Base-by-base conservation (phyloP, 2,329 filamentous ascomycete genomes). In the Lithohypha guttulata region DNA sequence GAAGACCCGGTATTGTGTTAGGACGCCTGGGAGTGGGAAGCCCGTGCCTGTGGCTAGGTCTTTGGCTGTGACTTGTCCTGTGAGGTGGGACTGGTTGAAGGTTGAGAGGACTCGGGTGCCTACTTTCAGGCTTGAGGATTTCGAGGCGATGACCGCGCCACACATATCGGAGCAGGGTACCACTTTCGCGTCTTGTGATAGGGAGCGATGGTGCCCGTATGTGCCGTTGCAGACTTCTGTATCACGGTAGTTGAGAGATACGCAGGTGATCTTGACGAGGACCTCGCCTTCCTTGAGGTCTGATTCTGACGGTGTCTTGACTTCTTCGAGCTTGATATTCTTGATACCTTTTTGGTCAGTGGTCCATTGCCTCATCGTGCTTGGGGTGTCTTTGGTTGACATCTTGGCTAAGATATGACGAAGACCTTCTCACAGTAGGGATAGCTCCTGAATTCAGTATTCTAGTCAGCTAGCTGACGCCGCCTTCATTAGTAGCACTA, bases 201-300 rank as follows among this genome's bases (percentile, higher is more conserved):
- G 59, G 3, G 68, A 65, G 49, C 70, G 68, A 61, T 82, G 76
- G 57, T 83, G 77, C 53, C 66, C 75, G 61, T 82, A 84, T 9
- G 74, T 63, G 20, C 79, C 79, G 62, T 70, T 77, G 52, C 65
- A 66, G 14, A 83, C 79, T 79, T 69, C 57, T 9, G 70, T 47
- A 28, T 71, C 68, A 13, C 68, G 60, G 42, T 69, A 70, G 44
- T 71, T 71, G 38, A 71, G 53, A 8, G 64, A 65, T 1, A 64
- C 67, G 4, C 61, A 63, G 7, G 62, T 50, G 1, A 71, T 66
- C 58, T 79, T 80, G 50, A 87, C 76, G 21, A 87, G 67, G 3
- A 73, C 52, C 44, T 79, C 73, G 7, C 21, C 33, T 8, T 33
- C 31, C n/a, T 34, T 20, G 6, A 20, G 18, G 19, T 20, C 31